Base-by-base conservation (phyloP, 140 eudicot species). In the Flaveria floridana region DNA sequence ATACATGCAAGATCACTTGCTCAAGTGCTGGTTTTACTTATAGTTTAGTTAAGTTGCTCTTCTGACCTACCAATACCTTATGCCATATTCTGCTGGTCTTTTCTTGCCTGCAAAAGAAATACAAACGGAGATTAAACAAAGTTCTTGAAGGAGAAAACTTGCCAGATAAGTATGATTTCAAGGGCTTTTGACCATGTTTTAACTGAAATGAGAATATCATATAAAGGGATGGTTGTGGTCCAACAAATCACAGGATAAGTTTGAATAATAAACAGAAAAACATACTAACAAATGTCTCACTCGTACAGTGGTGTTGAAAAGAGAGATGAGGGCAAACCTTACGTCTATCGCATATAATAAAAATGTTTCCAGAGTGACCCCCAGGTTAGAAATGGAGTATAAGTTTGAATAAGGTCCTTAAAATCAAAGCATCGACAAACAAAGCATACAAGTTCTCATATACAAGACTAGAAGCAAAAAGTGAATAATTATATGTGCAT, bases 401-500 rank as follows among this genome's bases (percentile, higher is more conserved):
- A 15, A 52, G 18, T 8, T 4, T 34, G 18, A 56, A 34, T 51
- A 71, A 51, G 30, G 30, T 71, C 53, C 51, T 55, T 9, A 34
- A 13, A 11, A 57, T 2, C 19, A 55, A 30, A 72, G 50, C 46
- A 53, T 3, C 1, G 6, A 16, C 50, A 72, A 28, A 55, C 48
- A 18, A 72, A 53, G 42, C 67, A 56, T 57, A 57, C 56, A 25
- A 57, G 57, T 56, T 39, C 42, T 71, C 21, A 6, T 34, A 13
- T 37, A 26, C 18, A 13, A 61, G 67, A 61, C 41, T 13, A 64
- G 47, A 30, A 15, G 69, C 69, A 21, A 6, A 37, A 65, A 34
- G 50, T 34, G 51, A 28, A 30, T 21, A 30, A 63, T 63, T 21
- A 63, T 4, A 63, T 25, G 76, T 48, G 70, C 70, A 68, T 28